Base-by-base conservation (phyloP, 495 filamentous ascomycete species). In the Neurospora intermedia region DNA sequence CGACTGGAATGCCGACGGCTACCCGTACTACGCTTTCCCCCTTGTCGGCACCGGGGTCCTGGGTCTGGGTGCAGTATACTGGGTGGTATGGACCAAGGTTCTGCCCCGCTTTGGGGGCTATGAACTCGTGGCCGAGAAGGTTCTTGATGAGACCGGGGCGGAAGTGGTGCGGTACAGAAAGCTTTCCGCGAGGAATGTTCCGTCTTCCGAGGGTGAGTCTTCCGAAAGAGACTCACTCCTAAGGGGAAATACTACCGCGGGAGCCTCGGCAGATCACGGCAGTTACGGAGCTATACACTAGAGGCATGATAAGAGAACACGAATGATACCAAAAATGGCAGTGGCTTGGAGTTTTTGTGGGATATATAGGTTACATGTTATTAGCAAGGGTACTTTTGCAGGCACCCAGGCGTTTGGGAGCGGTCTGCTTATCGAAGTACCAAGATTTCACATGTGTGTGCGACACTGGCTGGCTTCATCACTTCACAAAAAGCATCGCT, bases 21-120 rank as follows among this genome's bases (percentile, higher is more conserved):
- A 87, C 43, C 86, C 86, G 10, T 87, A 87, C 75, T 87, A 83
- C 72, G 77, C 84, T 0, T 86, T 87, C 75, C 85, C 85, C 0
- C 81, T 87, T 2, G 85, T 88, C 16, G 86, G 86, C 15, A 81
- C 84, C 9, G 81, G 80, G 0, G 82, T 88, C 9, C 74, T 88
- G 31, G 62, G 83, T 10, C 78, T 83, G 20, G 86, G 86, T 4
- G 84, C 69, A 0, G 76, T 87, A 8, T 88, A 88, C 72, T 88
- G 86, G 86, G 73, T 80, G 9, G 71, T 84, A 16, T 87, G 85
- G 85, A 83, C 83, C 0, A 82, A 82, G 72, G 48, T 85, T 10
- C 80, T 82, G 79, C 85, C 85, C 20, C 79, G 77, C 27, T 72
- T 85, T 54, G 81, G 83, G 4, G 85, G 85, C 13, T 87, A 87